Evolutionary conservation across 768 basidiomycete genomes (phyloP).

Genomic region (Rhodosporidiobolus odoratus): DNA sequence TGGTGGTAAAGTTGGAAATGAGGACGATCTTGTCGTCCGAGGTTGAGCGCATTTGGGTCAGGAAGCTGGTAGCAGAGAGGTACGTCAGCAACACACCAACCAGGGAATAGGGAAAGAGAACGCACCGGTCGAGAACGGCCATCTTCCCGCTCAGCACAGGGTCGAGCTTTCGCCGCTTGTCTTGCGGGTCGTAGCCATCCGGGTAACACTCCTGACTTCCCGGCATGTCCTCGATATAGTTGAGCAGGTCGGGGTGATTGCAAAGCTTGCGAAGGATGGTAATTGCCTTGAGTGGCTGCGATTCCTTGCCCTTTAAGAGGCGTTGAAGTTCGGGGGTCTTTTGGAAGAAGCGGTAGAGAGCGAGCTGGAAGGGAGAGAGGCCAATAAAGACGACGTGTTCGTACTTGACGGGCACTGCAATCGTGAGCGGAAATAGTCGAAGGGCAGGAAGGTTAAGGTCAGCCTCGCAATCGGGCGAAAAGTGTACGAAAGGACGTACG

Average conservation of each 20-base stretch:
- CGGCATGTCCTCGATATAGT: constrained; percentile 48
- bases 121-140: constrained; percentile 42
- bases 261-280: constrained; percentile 82
- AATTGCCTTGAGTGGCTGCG: constrained; percentile 70
- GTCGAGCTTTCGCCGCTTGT: constrained; percentile 33
- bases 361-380: constrained; percentile 73
- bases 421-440: too few relatives aligned
- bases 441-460: constrained; percentile 7
- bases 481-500: constrained; percentile 61
- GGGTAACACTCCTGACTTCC: constrained; percentile 34
- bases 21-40: constrained; percentile 93
- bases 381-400: constrained; percentile 92
- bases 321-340: constrained; percentile 66
- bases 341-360: constrained; percentile 73
- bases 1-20: constrained; percentile 91
- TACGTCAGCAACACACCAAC: neutral
- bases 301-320: constrained; percentile 67
- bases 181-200: constrained; percentile 39
- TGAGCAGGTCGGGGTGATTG: constrained; percentile 78
- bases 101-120: neutral
- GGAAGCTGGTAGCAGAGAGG: constrained; percentile 21
- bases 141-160: constrained; percentile 40
- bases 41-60: constrained; percentile 62
- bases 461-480: neutral
- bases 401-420: constrained; percentile 94